Evolutionary conservation across 164 flowering plant genomes (phyloP), one percentile per base, ranked within the genome.

Genomic region (Nelumbo lutea): DNA sequence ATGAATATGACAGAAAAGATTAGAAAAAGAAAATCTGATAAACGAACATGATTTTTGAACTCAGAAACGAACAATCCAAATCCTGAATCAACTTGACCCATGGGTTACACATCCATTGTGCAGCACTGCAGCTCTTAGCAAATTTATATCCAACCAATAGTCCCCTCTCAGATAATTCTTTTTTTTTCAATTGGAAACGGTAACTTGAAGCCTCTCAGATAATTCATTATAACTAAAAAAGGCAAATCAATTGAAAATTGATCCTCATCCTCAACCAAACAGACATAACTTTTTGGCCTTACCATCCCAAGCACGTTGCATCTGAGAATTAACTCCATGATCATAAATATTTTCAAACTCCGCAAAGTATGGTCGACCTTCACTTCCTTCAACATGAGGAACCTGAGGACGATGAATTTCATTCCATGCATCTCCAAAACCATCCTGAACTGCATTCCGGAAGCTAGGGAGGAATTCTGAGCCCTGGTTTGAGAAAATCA

Each of bases 271-370:
- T 15, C n/a, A 60, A 51, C 44, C 40, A 42, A 9, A 61, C 60
- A 50, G 3, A 27, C 41, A 67, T 5, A 63, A 42, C 11, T 39
- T 56, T 51, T 58, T 42, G 45, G 8, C 39, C 71, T 70, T 83
- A 93, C 98, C 98, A 69, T 90, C 92, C 74, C 82, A 73, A 61
- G 80, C 66, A 41, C 86, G 87, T 64, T 81, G 93, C 75, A 73
- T 79, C 65, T 67, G 88, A 76, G 82, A 13, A 67, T 59, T 68
- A 65, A 68, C 71, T 53, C 72, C 69, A 43, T 43, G 53, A 50
- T 78, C 74, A 73, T 76, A 76, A 50, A 83, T 59, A 9, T 68
- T 75, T 53, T 81, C 83, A n/a, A 85, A 67, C 5, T 75, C 78
- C 11, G 79, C 69, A 69, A 81, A 59, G 48, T 70, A 79, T 10